Conservation (phyloP, 768 basidiomycete genomes). For the Trametes sanguinea region DNA sequence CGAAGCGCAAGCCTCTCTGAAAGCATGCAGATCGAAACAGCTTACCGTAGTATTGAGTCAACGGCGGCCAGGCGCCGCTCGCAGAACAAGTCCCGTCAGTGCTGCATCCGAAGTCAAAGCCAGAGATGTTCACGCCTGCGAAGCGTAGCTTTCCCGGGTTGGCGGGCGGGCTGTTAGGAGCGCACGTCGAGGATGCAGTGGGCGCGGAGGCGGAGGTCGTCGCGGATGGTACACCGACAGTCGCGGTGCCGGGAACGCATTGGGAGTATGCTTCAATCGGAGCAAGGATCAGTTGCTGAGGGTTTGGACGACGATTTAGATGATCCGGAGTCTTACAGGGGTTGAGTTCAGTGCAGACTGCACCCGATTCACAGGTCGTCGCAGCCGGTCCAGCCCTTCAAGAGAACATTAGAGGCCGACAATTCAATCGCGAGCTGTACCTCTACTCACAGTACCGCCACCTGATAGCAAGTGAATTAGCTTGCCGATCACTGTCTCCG, state of each 20-base stretch:
- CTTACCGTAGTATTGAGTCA: slow-evolving; percentile 49
- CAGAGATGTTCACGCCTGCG: slow-evolving; percentile 51
- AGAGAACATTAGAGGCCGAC: no score
- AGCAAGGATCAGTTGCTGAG: background rate
- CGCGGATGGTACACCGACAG: slow-evolving; percentile 12
- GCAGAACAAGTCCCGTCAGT: slow-evolving; percentile 49
- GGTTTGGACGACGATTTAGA: background rate
- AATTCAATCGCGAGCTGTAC: background rate
- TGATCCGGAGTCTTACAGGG: slow-evolving; percentile 21
- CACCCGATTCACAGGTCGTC: slow-evolving; percentile 33
- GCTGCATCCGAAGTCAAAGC: slow-evolving; percentile 34
- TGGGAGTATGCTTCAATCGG: slow-evolving; percentile 34
- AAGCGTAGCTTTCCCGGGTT: slow-evolving; percentile 36
- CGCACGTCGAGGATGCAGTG: slow-evolving; percentile 1
- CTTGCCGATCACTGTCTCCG: no score
- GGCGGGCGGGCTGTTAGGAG: slow-evolving; percentile 11
- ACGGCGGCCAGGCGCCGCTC: slow-evolving; percentile 39
- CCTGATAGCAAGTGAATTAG: background rate
- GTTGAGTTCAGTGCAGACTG: slow-evolving; percentile 31
- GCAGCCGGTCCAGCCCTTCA: slow-evolving; percentile 31
- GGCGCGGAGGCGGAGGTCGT: slow-evolving; percentile 15
- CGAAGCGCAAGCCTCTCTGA: background rate
- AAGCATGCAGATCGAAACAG: background rate
- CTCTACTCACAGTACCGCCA: slow-evolving; percentile 19
- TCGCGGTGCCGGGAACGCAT: slow-evolving; percentile 32